phyloP scores from a whole-genome alignment of 306 rosid species.

The Purshia tridentata region DNA sequence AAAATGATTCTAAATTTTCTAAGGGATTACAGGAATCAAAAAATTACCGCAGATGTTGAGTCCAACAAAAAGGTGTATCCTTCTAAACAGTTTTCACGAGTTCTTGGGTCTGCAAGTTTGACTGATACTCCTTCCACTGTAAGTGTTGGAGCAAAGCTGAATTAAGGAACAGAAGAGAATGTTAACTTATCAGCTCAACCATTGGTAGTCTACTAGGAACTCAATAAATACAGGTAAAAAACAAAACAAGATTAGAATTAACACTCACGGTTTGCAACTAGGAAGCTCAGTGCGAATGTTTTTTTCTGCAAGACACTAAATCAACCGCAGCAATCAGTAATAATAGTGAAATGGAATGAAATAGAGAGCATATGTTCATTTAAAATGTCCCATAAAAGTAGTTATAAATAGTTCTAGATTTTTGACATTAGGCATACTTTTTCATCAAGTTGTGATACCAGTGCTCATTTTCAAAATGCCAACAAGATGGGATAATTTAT shows the following conservation, averaged over 20 bases:
- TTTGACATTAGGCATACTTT: neutral
- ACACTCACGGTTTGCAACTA: conserved; percentile 63
- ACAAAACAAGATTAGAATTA: conserved; percentile 23
- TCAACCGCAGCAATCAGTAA: conserved; percentile 36
- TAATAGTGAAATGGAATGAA: conserved; percentile 18
- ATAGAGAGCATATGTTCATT: neutral
- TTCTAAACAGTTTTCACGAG: conserved; percentile 71
- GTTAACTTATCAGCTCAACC: conserved; percentile 27
- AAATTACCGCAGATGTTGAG: conserved; percentile 49
- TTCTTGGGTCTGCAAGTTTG: conserved; percentile 62
- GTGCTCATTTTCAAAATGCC: neutral
- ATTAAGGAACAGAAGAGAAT: conserved; percentile 13
- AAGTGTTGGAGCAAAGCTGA: conserved; percentile 67
- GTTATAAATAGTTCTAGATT: neutral
- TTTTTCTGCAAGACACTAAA: conserved; percentile 65
- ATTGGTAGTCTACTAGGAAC: conserved; percentile 13
- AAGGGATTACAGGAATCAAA: conserved; percentile 22
- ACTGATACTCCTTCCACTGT: conserved; percentile 61
- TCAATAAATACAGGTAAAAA: conserved; percentile 21
- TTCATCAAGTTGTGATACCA: neutral
- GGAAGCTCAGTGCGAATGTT: conserved; percentile 63
- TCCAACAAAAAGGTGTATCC: conserved; percentile 78
- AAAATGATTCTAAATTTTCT: conserved; percentile 5
- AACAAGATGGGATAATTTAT: neutral
- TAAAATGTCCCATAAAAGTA: neutral